Percentiles rank a stretch among this genome's conserved stretches.
These are phyloP conservation scores for Beta macrorhiza DNA, from an alignment of 179 eudicot genomes.

Conservation along the genomic window DNA sequence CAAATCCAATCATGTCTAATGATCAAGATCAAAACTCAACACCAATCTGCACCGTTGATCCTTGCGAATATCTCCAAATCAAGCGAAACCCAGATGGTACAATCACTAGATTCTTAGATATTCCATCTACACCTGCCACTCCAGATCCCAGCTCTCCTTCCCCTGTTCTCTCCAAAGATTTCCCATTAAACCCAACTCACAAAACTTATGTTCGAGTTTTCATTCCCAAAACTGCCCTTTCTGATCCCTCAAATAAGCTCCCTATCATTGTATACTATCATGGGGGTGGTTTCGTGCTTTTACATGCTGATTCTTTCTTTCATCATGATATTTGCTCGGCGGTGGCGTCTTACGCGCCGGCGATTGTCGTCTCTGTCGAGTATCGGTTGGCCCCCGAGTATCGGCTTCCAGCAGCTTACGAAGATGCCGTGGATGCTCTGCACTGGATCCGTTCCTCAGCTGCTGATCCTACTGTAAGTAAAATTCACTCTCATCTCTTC, in stretches of 20 bases:
- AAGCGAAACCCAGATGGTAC: conserved; percentile 37
- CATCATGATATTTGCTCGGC: conserved; percentile 29
- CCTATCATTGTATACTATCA: conserved; percentile 42
- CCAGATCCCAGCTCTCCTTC: conserved; percentile 32
- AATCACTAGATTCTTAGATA: conserved; percentile 27
- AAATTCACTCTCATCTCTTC: not conserved
- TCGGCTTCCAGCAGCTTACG: conserved; percentile 48
- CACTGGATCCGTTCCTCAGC: conserved; percentile 23
- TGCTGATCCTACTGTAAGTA: not conserved
- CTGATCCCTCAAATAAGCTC: conserved; percentile 20
- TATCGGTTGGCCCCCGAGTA: conserved; percentile 42
- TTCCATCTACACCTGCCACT: conserved; percentile 26
- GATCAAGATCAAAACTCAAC: not conserved
- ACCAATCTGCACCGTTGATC: conserved; percentile 38
- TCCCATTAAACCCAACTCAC: conserved; percentile 31
- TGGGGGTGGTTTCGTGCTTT: conserved; percentile 48
- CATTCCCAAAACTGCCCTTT: conserved; percentile 26
- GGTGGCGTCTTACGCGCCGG: conserved; percentile 20
- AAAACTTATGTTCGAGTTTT: conserved; percentile 36
- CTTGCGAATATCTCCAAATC: conserved; percentile 35
- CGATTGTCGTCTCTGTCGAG: conserved; percentile 32
- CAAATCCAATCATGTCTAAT: not conserved
- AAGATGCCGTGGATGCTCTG: conserved; percentile 34
- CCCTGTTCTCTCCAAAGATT: conserved; percentile 32
- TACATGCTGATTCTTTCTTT: conserved; percentile 27